Evolutionary conservation across 2,329 filamentous ascomycete genomes (phyloP).

Genomic region (Cordyceps farinosa): DNA sequence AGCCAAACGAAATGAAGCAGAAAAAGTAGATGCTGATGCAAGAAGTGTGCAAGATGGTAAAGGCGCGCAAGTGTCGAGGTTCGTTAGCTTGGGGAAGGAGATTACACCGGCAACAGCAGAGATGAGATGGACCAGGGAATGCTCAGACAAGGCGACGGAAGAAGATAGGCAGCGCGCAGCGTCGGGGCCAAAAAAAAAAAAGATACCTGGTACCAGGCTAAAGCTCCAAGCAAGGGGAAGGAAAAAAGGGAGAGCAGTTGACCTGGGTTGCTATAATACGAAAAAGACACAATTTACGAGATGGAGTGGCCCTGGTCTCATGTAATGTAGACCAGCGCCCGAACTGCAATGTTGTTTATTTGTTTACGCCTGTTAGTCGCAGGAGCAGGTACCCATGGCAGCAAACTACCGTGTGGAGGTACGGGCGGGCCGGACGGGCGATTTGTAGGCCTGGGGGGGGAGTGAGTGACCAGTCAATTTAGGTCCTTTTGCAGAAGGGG

Average conservation of each 20-base stretch:
- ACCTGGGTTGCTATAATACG: background rate
- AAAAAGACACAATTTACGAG: background rate
- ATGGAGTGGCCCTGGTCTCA: background rate
- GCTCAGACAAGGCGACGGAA: background rate
- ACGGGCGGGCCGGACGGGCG: constrained; percentile 1
- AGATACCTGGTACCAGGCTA: background rate
- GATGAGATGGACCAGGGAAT: constrained; percentile 13
- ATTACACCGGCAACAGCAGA: constrained; percentile 7
- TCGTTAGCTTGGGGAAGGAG: constrained; percentile 13
- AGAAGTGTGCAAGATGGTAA: background rate
- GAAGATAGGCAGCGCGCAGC: background rate
- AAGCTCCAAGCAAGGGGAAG: background rate
- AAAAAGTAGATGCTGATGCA: constrained; percentile 3
- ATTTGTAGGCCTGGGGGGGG: background rate
- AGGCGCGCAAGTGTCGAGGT: background rate
- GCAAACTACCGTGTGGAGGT: constrained; percentile 6
- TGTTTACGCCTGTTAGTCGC: constrained; percentile 10
- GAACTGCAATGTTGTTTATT: constrained; percentile 15
- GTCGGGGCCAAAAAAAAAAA: background rate
- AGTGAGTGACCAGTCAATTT: background rate
- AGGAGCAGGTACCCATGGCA: constrained; percentile 5
- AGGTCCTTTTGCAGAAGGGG: background rate
- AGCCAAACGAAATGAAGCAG: background rate
- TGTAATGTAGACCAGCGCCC: background rate
- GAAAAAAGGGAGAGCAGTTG: constrained; percentile 2